These are phyloP conservation scores for Lactarius indigo DNA, from an alignment of 768 basidiomycete genomes.

Conservation along the genomic window DNA sequence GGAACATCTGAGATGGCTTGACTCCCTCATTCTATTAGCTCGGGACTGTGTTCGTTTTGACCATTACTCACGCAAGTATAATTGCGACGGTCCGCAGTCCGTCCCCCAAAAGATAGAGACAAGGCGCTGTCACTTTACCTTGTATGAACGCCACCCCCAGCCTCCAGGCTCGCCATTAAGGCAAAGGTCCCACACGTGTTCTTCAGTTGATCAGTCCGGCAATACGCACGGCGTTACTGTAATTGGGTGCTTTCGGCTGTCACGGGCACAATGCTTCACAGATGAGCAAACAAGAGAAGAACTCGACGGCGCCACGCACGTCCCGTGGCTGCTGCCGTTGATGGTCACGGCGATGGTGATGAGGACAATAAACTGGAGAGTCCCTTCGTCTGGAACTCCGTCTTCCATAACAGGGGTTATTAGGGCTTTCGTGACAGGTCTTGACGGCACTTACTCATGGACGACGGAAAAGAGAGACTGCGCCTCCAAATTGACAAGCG, in stretches of 20 bases:
- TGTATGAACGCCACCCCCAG: not conserved
- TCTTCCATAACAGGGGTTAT: not conserved
- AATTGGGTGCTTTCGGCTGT: not conserved
- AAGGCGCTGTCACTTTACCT: slow-evolving; percentile 6
- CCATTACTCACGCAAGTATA: not conserved
- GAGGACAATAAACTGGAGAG: not conserved
- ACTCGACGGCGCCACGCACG: not conserved
- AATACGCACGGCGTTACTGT: not conserved
- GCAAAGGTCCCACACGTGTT: not conserved
- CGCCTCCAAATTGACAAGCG: not conserved
- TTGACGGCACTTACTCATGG: not conserved
- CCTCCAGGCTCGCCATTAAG: not conserved
- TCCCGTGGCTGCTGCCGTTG: not conserved
- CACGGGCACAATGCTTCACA: not conserved
- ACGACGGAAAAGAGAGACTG: not conserved
- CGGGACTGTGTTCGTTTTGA: not conserved
- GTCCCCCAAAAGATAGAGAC: not conserved
- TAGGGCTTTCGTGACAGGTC: not conserved
- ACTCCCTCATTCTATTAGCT: not conserved
- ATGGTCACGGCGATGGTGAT: not conserved
- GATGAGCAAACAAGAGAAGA: not conserved
- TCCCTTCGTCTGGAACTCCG: not conserved
- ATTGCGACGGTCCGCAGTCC: not conserved
- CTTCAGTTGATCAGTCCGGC: not conserved
- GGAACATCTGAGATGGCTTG: not conserved